Evolutionary conservation across 768 basidiomycete species (phyloP).

Genomic region (Fomitopsis serialis): DNA sequence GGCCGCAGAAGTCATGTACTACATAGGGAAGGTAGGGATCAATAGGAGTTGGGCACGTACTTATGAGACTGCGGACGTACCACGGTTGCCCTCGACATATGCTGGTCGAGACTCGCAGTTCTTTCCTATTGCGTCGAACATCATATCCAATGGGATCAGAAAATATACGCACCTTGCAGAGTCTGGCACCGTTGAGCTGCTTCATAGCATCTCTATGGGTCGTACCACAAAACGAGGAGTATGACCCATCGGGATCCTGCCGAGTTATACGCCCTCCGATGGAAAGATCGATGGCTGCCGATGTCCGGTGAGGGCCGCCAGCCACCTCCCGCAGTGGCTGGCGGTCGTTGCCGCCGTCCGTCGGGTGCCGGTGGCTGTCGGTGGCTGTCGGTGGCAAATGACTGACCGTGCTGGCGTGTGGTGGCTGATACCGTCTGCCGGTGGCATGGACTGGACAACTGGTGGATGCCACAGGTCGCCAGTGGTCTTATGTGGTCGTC

Average conservation of each 20-base stretch:
- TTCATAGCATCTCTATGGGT: slow-evolving; percentile 14
- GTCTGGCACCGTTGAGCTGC: neutral
- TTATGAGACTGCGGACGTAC: slow-evolving; percentile 5
- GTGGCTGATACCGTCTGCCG: no score
- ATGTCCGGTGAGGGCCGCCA: neutral
- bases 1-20: neutral
- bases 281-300: no score
- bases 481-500: no score
- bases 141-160: neutral
- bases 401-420: no score
- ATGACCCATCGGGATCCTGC: slow-evolving; percentile 18
- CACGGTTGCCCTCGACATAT: slow-evolving; percentile 15
- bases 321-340: no score
- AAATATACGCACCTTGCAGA: slow-evolving; percentile 7
- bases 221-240: slow-evolving; percentile 16
- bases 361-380: no score
- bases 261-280: slow-evolving; percentile 10
- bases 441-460: no score
- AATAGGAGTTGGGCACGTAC: neutral
- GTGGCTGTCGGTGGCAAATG: no score
- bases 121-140: neutral
- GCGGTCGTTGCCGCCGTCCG: no score
- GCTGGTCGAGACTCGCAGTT: slow-evolving; percentile 12
- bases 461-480: no score
- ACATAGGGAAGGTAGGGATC: neutral